Conservation (phyloP, 306 rosid species). For the Senna tora region DNA sequence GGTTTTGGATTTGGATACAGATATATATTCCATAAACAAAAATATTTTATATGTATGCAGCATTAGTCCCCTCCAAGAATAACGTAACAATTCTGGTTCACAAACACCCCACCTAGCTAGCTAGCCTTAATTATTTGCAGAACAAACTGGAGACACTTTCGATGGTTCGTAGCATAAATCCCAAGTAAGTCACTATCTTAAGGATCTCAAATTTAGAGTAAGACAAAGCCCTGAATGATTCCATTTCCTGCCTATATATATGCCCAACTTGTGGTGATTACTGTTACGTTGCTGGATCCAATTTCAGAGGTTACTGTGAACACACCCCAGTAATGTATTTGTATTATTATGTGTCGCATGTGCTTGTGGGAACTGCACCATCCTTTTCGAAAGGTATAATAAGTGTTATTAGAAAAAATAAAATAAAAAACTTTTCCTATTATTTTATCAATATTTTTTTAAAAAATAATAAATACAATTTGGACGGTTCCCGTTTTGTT, state of each 20-base stretch:
- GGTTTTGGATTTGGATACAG: background rate
- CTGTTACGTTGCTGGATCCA: slow-evolving; percentile 29
- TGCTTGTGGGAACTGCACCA: background rate
- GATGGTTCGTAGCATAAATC: slow-evolving; percentile 30
- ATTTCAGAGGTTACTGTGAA: slow-evolving; percentile 9
- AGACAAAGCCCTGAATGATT: slow-evolving; percentile 39
- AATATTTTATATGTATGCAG: background rate
- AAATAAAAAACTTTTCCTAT: too few species aligned
- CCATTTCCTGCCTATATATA: background rate
- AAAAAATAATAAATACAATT: background rate
- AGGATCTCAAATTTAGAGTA: slow-evolving; percentile 11
- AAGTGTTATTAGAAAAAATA: background rate
- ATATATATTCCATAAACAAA: too few species aligned
- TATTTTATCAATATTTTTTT: background rate
- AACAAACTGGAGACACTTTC: slow-evolving; percentile 8
- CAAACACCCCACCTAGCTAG: background rate
- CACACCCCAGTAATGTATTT: background rate
- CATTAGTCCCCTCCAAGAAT: background rate
- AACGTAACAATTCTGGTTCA: background rate
- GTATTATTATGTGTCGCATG: too few species aligned
- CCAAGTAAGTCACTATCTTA: slow-evolving; percentile 5
- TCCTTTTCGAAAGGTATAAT: background rate
- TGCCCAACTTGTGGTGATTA: slow-evolving; percentile 23
- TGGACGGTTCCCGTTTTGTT: background rate
- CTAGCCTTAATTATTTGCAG: too few species aligned